Base-by-base conservation (phyloP, 2,329 filamentous ascomycete genomes). In the Aspergillus novoparasiticus region DNA sequence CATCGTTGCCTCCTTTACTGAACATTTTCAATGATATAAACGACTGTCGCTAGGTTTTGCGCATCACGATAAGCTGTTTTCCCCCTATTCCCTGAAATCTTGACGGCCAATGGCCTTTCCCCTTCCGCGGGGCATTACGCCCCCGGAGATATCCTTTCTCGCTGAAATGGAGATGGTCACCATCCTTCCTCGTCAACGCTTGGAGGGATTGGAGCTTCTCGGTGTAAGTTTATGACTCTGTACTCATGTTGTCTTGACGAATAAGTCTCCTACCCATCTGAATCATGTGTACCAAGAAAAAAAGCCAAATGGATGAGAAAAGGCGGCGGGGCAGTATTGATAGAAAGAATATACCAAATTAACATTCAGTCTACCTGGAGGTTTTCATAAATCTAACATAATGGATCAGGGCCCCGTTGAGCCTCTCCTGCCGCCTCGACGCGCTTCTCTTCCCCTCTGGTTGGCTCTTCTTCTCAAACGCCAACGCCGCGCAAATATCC, bases 131-230 rank as follows among this genome's bases (percentile, higher is more conserved):
- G 86, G 90, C 78, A 85, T 97, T 51, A 90, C 91, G 71, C 93
- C 95, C 64, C 85, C 91, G 67, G 95, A 99, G 81, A 91, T 96
- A 53, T 91, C 93, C 57, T 99, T 98, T 75, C 83, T 98, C 32
- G 97, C 94, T 79, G 95, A 99, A 82, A 98, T 97, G 93, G 94
- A 98, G 81, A 87, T 93, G 72, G 91, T 99, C 61, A 97, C 94
- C 0, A 87, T 99, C 26, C 88, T 98, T 57, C 95, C 95, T 41
- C 91, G 95, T 59, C 94, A 98, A 78, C 87, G 91, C 67, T 88
- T 99, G 59, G 93, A 97, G 69, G 88, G 87, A 69, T 90, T 99
- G 66, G 85, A 92, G 71, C 86, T 99, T 66, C 86, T 99, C 60
- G 89, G 90, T 68, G 95, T 98, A 84, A 83, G 90, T 87, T 63